These are phyloP conservation scores for Ascomycota sp. DNA, from an alignment of 2,329 filamentous ascomycete species.

Conservation along the genomic window DNA sequence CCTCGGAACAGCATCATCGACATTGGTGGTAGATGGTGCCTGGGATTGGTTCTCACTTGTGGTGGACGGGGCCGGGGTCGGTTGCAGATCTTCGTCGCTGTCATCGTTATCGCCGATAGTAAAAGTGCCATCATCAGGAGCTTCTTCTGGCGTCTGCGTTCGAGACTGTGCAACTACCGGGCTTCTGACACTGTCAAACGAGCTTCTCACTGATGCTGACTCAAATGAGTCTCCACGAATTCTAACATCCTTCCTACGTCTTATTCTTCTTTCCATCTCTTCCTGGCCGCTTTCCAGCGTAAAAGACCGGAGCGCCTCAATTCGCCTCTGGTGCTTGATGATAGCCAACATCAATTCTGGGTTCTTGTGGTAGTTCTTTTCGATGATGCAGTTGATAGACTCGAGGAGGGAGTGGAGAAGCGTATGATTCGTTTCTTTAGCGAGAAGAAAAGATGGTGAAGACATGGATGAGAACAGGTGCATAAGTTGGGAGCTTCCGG, in stretches of 20 bases:
- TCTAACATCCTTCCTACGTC: slow-evolving; percentile 41
- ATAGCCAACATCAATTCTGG: slow-evolving; percentile 60
- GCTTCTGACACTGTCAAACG: slow-evolving; percentile 44
- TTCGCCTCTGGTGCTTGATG: slow-evolving; percentile 56
- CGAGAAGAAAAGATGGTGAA: slow-evolving; percentile 71
- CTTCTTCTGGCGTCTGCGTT: slow-evolving; percentile 10
- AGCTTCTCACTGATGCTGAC: slow-evolving; percentile 30
- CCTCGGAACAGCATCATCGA: slow-evolving; percentile 58
- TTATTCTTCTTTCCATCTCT: slow-evolving; percentile 63
- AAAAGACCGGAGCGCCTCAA: slow-evolving; percentile 67
- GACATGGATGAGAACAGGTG: slow-evolving; percentile 86
- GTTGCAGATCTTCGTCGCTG: slow-evolving; percentile 28
- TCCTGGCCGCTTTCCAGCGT: slow-evolving; percentile 81
- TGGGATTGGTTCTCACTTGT: slow-evolving; percentile 39
- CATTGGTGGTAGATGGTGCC: slow-evolving; percentile 42
- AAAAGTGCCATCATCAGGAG: slow-evolving; percentile 51
- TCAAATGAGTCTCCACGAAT: slow-evolving; percentile 28
- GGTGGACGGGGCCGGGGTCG: slow-evolving; percentile 38
- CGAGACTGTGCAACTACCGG: slow-evolving; percentile 18
- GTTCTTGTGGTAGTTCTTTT: slow-evolving; percentile 70
- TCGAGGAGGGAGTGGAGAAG: slow-evolving; percentile 66
- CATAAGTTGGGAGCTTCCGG: slow-evolving; percentile 59
- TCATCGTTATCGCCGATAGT: slow-evolving; percentile 59
- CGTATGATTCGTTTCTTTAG: slow-evolving; percentile 74
- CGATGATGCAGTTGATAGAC: slow-evolving; percentile 71